These are phyloP conservation scores for Fusarium coffeatum DNA, from an alignment of 2,329 filamentous ascomycete species.

Conservation along the genomic window DNA sequence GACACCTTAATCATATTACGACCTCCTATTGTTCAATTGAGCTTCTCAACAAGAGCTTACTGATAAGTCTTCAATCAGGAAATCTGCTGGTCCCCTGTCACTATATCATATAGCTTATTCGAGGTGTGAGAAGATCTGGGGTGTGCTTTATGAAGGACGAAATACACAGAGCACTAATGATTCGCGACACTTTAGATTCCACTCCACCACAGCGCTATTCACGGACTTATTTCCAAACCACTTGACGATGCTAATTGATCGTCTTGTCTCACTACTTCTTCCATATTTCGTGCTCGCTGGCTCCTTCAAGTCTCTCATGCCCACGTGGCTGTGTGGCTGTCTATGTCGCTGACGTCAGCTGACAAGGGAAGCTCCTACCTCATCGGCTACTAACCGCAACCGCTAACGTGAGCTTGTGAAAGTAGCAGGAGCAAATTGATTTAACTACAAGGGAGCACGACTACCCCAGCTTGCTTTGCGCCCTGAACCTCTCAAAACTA, in stretches of 20 bases:
- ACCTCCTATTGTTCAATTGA: background rate
- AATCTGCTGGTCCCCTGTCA: too few relatives aligned
- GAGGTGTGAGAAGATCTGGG: background rate
- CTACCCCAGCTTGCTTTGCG: conserved; percentile 5
- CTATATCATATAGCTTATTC: too few relatives aligned
- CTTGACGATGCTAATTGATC: background rate
- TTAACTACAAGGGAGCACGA: conserved; percentile 16
- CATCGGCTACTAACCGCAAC: conserved; percentile 6
- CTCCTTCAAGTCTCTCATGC: background rate
- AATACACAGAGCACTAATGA: background rate
- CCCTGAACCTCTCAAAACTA: conserved; percentile 1
- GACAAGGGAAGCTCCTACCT: conserved; percentile 25
- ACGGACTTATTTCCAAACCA: background rate
- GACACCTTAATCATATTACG: background rate
- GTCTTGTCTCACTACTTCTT: background rate
- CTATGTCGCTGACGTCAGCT: conserved; percentile 36
- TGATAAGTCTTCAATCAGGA: too few relatives aligned
- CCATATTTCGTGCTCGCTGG: background rate
- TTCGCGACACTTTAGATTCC: background rate
- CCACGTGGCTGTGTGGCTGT: conserved; percentile 1
- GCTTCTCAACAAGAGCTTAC: background rate
- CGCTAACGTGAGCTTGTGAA: conserved; percentile 14
- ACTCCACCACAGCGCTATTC: too few relatives aligned
- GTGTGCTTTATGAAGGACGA: background rate
- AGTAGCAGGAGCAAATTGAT: conserved; percentile 5